phyloP scores from a whole-genome alignment of 495 filamentous ascomycete genomes.

The Chaetomium fimeti region DNA sequence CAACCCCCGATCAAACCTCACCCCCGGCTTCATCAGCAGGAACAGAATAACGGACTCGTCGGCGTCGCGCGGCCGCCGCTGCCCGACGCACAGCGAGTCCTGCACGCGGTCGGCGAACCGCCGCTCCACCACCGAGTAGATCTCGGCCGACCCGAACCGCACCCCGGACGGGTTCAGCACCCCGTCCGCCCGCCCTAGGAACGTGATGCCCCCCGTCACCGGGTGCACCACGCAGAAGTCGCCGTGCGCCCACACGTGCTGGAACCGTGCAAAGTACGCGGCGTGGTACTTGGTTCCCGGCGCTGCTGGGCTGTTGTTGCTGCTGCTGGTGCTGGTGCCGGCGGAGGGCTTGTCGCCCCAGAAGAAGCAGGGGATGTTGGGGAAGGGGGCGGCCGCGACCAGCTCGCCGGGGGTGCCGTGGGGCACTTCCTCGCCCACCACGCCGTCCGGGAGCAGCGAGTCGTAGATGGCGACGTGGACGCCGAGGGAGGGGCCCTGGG shows the following conservation, averaged over 20 bases:
- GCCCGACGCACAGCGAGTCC: constrained; percentile 74
- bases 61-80: constrained; percentile 61
- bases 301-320: constrained; percentile 21
- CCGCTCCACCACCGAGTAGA: constrained; percentile 71
- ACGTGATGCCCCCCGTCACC: constrained; percentile 59
- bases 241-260: constrained; percentile 76
- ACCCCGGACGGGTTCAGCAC: constrained; percentile 87
- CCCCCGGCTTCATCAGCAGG: constrained; percentile 64
- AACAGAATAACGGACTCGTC: constrained; percentile 79
- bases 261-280: constrained; percentile 70
- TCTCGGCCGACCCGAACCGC: constrained; percentile 80
- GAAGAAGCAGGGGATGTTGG: constrained; percentile 70
- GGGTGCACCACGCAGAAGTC: constrained; percentile 75
- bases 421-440: constrained; percentile 49
- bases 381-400: constrained; percentile 65
- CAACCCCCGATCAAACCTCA: constrained; percentile 53
- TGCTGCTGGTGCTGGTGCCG: background rate
- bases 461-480: constrained; percentile 67
- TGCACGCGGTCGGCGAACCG: constrained; percentile 58
- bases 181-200: constrained; percentile 83
- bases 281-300: constrained; percentile 60
- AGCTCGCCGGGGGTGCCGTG: constrained; percentile 70
- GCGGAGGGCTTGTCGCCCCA: constrained; percentile 58
- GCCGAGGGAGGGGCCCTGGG: constrained; percentile 62
- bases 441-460: constrained; percentile 54